Evolutionary conservation across 2,329 filamentous ascomycete species (phyloP), one percentile per base, ranked within the genome.

Genomic region (Hypoxylon sp.): DNA sequence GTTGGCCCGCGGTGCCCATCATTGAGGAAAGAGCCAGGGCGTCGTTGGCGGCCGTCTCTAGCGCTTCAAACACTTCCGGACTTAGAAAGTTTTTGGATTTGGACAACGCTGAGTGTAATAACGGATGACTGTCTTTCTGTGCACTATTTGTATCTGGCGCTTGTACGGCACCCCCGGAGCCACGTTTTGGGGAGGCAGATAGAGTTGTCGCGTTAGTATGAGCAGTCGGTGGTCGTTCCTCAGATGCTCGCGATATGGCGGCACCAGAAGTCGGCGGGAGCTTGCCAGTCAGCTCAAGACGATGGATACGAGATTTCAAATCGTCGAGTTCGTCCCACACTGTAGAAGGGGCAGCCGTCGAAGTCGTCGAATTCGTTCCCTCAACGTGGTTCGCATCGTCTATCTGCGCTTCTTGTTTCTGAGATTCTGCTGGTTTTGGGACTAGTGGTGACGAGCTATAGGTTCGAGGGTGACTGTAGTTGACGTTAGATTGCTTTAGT

Each of bases 271-370:
- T 94, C 0, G 93, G 83, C 0, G 94, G 94, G 35, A 96, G 83
- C 80, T 97, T 97, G 65, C 94, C 94, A 2, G 93, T 97, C 73
- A 97, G 81, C 79, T 98, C 96, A 9, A 99, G 87, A 67, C 94
- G 92, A 73, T 93, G 91, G 74, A 99, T 97, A 31, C 96, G 90
- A 44, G 93, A 96, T 79, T 98, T 98, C 51, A 99, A 83, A 71
- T 98, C 96, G 74, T 98, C 96, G 29, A 99, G 83, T 80, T 99
- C 96, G 78, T 98, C 96, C 96, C 96, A 99, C 2, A 99, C 93
- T 0, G 94, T 98, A 1, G 94, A 97, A 11, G 94, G 93, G 1
- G 93, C 94, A 1, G 91, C 94, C 0, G 93, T 96, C 0, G 96
- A 98, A 35, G 92, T 86, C 0, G 92, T 95, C 0, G 96, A 98